Percentiles rank a stretch among this genome's conserved stretches.
phyloP scores from a whole-genome alignment of 176 grass and related monocot genomes.

The Musa itinerans region DNA sequence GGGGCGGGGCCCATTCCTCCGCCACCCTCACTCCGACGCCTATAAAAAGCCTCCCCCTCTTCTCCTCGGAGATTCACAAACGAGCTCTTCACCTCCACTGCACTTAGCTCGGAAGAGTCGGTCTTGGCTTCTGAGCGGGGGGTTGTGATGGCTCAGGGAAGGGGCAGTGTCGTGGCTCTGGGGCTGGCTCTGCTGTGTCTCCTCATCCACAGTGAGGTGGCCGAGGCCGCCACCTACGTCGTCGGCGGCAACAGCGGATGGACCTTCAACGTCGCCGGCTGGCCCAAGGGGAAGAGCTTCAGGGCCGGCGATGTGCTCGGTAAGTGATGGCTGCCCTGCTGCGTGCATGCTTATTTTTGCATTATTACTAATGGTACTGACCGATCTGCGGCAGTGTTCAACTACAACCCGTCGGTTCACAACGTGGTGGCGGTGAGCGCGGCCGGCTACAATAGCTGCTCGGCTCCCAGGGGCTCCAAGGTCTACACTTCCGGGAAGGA shows the following conservation, averaged over 20 bases:
- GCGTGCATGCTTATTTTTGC: neutral
- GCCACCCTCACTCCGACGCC: neutral
- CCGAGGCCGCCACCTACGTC: slow-evolving; percentile 54
- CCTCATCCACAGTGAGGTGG: slow-evolving; percentile 42
- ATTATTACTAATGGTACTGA: too few species aligned
- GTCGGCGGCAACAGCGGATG: slow-evolving; percentile 68
- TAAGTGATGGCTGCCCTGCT: slow-evolving; percentile 16
- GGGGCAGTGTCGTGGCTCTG: slow-evolving; percentile 49
- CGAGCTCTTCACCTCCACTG: too few species aligned
- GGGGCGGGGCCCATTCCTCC: neutral
- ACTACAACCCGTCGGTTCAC: slow-evolving; percentile 54
- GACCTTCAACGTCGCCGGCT: slow-evolving; percentile 38
- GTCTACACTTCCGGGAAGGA: slow-evolving; percentile 51
- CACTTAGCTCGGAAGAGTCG: too few species aligned
- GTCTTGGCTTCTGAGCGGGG: too few species aligned
- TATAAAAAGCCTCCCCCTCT: neutral
- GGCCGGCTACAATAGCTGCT: slow-evolving; percentile 54
- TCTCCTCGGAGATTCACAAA: neutral
- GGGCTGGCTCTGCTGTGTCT: slow-evolving; percentile 47
- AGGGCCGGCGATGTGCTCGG: slow-evolving; percentile 75
- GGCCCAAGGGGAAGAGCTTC: slow-evolving; percentile 60
- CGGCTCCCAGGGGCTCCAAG: slow-evolving; percentile 22
- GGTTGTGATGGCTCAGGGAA: slow-evolving; percentile 54
- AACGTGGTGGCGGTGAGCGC: slow-evolving; percentile 59
- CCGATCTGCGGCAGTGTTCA: slow-evolving; percentile 46